Conservation (phyloP, 148 eudicot species). For the Agrostemma githago region DNA sequence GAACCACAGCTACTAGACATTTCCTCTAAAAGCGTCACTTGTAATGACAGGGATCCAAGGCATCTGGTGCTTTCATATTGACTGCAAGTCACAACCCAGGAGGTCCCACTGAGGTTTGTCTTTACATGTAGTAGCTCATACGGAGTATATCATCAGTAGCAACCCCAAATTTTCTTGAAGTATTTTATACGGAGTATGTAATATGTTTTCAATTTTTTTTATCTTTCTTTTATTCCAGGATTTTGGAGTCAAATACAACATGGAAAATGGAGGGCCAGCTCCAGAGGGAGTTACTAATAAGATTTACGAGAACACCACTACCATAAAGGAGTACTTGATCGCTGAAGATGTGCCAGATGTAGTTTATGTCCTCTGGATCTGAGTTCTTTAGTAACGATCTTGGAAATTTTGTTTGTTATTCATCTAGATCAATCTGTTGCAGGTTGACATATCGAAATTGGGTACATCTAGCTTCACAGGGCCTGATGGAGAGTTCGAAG, state of each 20-base stretch:
- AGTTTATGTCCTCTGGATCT: conserved; percentile 18
- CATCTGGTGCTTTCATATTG: conserved; percentile 84
- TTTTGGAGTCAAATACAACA: conserved; percentile 94
- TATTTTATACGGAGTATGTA: neutral
- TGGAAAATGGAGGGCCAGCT: conserved; percentile 99
- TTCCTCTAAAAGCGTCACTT: neutral
- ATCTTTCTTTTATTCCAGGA: conserved; percentile 48
- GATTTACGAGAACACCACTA: conserved; percentile 81
- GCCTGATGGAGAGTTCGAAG: conserved; percentile 85
- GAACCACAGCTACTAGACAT: neutral
- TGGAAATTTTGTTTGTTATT: conserved; percentile 9
- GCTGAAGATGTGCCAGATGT: conserved; percentile 91
- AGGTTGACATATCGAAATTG: conserved; percentile 76
- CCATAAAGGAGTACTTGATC: conserved; percentile 86
- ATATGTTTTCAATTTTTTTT: neutral
- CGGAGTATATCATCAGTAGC: neutral
- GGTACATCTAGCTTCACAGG: conserved; percentile 72
- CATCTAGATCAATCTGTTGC: conserved; percentile 19
- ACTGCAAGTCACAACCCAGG: conserved; percentile 99
- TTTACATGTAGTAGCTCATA: conserved; percentile 1
- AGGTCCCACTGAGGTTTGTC: conserved; percentile 81
- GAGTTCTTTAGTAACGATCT: neutral
- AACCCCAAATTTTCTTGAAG: neutral
- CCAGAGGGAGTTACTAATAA: conserved; percentile 89
- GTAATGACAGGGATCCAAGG: conserved; percentile 64